Conservation (phyloP, 108 stramenopile species). For the Skeletonema grethae region DNA sequence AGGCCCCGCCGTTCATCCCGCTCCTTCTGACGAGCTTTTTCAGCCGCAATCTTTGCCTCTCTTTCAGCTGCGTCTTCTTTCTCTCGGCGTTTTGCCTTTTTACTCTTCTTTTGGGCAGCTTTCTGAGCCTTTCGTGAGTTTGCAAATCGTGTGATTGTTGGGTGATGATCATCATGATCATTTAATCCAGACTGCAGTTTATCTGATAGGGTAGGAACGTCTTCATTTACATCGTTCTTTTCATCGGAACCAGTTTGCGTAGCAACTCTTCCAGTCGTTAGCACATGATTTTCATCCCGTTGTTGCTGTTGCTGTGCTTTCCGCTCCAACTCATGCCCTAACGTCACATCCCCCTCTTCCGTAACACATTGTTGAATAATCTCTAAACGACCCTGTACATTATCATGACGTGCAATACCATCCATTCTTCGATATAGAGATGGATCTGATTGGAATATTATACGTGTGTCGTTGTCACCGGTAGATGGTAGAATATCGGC, state of each 20-base stretch:
- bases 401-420: conserved; percentile 42
- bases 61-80: conserved; percentile 58
- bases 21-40: conserved; percentile 41
- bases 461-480: background rate
- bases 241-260: background rate
- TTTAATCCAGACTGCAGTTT: conserved; percentile 14
- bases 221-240: background rate
- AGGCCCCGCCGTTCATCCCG: conserved; percentile 35
- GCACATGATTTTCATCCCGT: conserved; percentile 15
- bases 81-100: conserved; percentile 75
- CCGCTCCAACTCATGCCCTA: conserved; percentile 52
- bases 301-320: conserved; percentile 27
- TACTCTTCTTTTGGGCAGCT: conserved; percentile 83
- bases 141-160: background rate
- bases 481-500: conserved; percentile 18
- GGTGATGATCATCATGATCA: conserved; percentile 5
- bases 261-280: conserved; percentile 21
- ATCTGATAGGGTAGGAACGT: conserved; percentile 6
- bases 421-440: conserved; percentile 76
- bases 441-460: conserved; percentile 76
- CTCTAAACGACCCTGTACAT: conserved; percentile 62
- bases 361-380: conserved; percentile 77
- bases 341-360: conserved; percentile 65
- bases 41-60: conserved; percentile 32
- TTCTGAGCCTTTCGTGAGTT: conserved; percentile 51